phyloP scores from a whole-genome alignment of 2,329 filamentous ascomycete species.

The Tolypocladium sp. region DNA sequence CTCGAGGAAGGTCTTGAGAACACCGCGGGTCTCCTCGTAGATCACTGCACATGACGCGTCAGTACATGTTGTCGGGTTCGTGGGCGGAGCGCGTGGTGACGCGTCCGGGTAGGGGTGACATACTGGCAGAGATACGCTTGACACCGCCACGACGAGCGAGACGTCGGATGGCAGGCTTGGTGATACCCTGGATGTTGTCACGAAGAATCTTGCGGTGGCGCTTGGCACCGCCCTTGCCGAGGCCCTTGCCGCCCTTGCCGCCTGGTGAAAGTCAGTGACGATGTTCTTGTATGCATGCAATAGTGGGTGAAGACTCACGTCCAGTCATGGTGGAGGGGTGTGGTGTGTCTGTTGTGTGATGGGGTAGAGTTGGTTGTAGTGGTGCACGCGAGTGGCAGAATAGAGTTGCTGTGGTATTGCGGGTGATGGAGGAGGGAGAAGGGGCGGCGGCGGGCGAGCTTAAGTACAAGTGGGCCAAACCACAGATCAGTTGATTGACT shows the following conservation, averaged over 20 bases:
- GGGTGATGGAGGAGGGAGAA: conserved; percentile 9
- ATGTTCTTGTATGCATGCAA: background rate
- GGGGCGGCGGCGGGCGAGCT: conserved; percentile 20
- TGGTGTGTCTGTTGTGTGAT: conserved; percentile 4
- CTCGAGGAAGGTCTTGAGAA: conserved; percentile 72
- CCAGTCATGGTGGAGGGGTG: conserved; percentile 19
- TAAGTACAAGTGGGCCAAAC: conserved; percentile 29
- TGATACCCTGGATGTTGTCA: conserved; percentile 99
- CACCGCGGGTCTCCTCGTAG: conserved; percentile 70
- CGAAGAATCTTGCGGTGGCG: conserved; percentile 98
- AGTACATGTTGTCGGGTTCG: background rate
- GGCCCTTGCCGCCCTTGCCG: conserved; percentile 94
- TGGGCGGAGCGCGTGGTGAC: background rate
- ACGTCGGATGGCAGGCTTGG: conserved; percentile 97
- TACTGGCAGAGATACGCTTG: conserved; percentile 98
- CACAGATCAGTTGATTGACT: conserved; percentile 24
- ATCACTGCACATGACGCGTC: conserved; percentile 40
- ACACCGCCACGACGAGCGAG: conserved; percentile 98
- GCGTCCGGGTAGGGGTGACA: background rate
- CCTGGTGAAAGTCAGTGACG: conserved; percentile 37
- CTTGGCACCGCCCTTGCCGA: conserved; percentile 97
- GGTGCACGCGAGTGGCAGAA: conserved; percentile 1
- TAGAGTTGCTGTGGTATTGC: conserved; percentile 1
- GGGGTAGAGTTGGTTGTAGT: conserved; percentile 3
- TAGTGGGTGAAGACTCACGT: conserved; percentile 18